These are phyloP conservation scores for Aureobasidium sp. DNA, from an alignment of 2,329 filamentous ascomycete genomes.

Conservation along the genomic window DNA sequence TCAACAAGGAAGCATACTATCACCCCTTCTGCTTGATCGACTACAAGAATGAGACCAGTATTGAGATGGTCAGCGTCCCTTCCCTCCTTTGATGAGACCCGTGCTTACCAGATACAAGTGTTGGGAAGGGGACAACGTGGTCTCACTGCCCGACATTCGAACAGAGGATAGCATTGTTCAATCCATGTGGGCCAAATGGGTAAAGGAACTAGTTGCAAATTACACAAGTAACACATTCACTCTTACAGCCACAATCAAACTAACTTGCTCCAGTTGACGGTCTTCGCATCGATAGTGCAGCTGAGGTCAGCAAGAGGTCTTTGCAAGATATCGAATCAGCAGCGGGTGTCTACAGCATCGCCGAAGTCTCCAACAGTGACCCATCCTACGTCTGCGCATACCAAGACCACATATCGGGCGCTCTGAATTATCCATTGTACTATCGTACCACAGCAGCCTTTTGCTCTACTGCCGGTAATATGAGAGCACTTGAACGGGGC, in stretches of 20 bases:
- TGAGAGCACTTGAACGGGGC: slow-evolving; percentile 29
- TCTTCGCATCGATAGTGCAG: slow-evolving; percentile 39
- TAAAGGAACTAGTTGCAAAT: slow-evolving; percentile 46
- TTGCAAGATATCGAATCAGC: slow-evolving; percentile 27
- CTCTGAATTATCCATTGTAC: slow-evolving; percentile 39
- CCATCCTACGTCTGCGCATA: slow-evolving; percentile 29
- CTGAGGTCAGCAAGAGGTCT: slow-evolving; percentile 33
- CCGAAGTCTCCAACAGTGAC: slow-evolving; percentile 35
- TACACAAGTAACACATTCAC: slow-evolving; percentile 36
- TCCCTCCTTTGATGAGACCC: too few species aligned
- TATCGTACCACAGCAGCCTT: slow-evolving; percentile 31
- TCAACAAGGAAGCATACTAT: slow-evolving; percentile 30
- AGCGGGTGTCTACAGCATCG: slow-evolving; percentile 30
- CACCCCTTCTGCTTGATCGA: slow-evolving; percentile 51
- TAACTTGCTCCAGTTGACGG: slow-evolving; percentile 35
- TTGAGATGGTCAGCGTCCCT: slow-evolving; percentile 23
- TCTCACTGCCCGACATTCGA: slow-evolving; percentile 51
- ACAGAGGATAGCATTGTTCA: slow-evolving; percentile 44
- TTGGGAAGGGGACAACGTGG: slow-evolving; percentile 37
- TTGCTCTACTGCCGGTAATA: slow-evolving; percentile 24
- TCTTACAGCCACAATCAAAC: not conserved
- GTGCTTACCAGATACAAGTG: not conserved
- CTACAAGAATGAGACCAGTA: slow-evolving; percentile 38
- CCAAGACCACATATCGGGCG: slow-evolving; percentile 32
- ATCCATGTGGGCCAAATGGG: slow-evolving; percentile 48